Conservation (phyloP, 768 basidiomycete species). For the Serendipita sp. region DNA sequence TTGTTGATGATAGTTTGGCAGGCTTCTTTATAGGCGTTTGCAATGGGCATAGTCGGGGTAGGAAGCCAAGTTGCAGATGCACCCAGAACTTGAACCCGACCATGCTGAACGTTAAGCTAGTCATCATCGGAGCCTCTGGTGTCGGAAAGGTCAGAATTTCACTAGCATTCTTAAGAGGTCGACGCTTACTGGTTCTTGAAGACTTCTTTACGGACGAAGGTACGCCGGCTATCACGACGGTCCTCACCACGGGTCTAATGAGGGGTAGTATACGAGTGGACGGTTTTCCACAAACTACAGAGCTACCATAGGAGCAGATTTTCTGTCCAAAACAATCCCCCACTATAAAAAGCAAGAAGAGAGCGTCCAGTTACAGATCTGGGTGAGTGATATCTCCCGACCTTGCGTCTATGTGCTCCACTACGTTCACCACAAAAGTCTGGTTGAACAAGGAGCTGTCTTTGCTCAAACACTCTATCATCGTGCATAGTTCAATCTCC, state of each 20-base stretch:
- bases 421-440: background rate
- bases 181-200: conserved; percentile 4
- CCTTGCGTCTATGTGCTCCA: background rate
- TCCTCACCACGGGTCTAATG: background rate
- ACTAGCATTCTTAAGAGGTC: background rate
- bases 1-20: conserved; percentile 1
- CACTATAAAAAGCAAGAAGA: conserved; percentile 40
- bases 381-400: conserved; percentile 23
- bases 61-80: background rate
- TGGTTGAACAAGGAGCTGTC: conserved; percentile 1
- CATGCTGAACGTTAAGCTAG: conserved; percentile 66
- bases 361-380: conserved; percentile 51
- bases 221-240: conserved; percentile 2
- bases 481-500: background rate
- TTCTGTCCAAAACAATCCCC: conserved; percentile 57
- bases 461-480: conserved; percentile 2
- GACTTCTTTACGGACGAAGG: conserved; percentile 15
- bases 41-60: background rate
- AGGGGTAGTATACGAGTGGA: conserved; percentile 50
- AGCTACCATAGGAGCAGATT: conserved; percentile 82
- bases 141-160: conserved; percentile 47
- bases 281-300: conserved; percentile 62
- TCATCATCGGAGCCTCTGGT: conserved; percentile 65
- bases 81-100: background rate
- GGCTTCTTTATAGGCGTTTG: background rate